A percentile compares a stretch with the other conserved stretches of the same genome.
phyloP scores from a whole-genome alignment of 2,329 filamentous ascomycete species.

The Diplocarpon mali region DNA sequence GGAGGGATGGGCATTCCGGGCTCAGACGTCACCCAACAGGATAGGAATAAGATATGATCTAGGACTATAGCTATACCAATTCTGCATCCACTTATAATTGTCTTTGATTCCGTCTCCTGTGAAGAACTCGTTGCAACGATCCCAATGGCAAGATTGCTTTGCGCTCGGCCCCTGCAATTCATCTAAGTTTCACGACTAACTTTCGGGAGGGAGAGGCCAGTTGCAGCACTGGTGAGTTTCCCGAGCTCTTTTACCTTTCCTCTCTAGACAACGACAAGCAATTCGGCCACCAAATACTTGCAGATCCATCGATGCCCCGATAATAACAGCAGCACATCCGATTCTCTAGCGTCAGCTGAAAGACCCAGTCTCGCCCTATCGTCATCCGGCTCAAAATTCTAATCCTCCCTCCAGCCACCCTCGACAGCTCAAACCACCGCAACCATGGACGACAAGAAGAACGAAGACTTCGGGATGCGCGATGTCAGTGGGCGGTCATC shows the following conservation, averaged over 20 bases:
- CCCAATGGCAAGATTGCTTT: too few species aligned
- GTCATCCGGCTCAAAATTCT: neutral
- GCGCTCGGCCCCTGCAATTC: too few species aligned
- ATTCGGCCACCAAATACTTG: neutral
- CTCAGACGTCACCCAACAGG: too few species aligned
- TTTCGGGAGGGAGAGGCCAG: conserved; percentile 9
- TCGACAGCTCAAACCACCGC: conserved; percentile 7
- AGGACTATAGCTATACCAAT: too few species aligned
- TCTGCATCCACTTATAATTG: too few species aligned
- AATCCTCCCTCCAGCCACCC: neutral
- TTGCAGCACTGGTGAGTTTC: neutral
- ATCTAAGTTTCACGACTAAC: too few species aligned
- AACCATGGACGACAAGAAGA: conserved; percentile 81
- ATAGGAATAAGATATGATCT: too few species aligned
- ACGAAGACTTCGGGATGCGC: conserved; percentile 54
- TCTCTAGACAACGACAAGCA: conserved; percentile 3
- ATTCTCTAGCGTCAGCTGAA: neutral
- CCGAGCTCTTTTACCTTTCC: neutral
- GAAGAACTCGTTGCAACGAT: too few species aligned
- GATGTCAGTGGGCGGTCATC: conserved; percentile 27
- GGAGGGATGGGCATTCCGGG: too few species aligned
- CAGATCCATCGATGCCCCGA: conserved; percentile 10
- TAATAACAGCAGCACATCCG: conserved; percentile 4
- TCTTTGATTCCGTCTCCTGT: too few species aligned
- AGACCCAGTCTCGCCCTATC: conserved; percentile 1